These are phyloP conservation scores for Exophiala spinifera DNA, from an alignment of 2,329 filamentous ascomycete species.

Conservation along the genomic window DNA sequence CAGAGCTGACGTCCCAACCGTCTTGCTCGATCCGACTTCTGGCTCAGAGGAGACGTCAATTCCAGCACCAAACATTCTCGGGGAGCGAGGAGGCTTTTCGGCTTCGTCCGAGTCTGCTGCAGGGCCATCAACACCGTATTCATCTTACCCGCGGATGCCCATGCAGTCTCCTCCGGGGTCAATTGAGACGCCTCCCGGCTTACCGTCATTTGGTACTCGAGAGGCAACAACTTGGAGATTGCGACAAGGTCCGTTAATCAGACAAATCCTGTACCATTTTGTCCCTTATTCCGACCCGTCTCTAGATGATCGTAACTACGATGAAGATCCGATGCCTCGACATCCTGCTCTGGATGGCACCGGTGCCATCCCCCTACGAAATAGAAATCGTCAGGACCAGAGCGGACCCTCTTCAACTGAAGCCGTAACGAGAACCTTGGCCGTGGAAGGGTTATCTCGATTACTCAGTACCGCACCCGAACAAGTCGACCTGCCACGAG, in stretches of 20 bases:
- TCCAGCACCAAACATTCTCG: slow-evolving; percentile 2
- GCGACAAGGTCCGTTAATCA: slow-evolving; percentile 1
- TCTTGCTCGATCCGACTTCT: slow-evolving; percentile 31
- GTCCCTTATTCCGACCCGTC: background rate
- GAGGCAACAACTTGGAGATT: slow-evolving; percentile 35
- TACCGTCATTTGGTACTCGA: slow-evolving; percentile 43
- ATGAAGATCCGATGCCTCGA: background rate
- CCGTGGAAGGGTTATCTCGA: slow-evolving; percentile 36
- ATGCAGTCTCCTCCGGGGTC: slow-evolving; percentile 38
- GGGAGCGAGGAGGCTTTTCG: slow-evolving; percentile 10
- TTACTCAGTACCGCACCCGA: slow-evolving; percentile 5
- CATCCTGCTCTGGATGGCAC: background rate
- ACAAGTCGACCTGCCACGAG: slow-evolving; percentile 1
- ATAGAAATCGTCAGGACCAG: too few relatives aligned
- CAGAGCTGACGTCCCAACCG: slow-evolving; percentile 21
- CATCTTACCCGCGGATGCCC: slow-evolving; percentile 20
- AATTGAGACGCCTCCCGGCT: slow-evolving; percentile 42
- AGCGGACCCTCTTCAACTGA: slow-evolving; percentile 5
- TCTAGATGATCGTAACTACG: background rate
- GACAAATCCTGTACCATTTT: slow-evolving; percentile 7
- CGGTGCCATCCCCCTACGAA: too few relatives aligned
- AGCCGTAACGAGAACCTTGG: slow-evolving; percentile 31
- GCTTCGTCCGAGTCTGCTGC: slow-evolving; percentile 30
- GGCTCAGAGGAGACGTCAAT: slow-evolving; percentile 29
- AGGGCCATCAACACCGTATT: slow-evolving; percentile 15